A percentile compares a stretch with the other conserved stretches of the same genome.
Conservation (phyloP, 2,329 filamentous ascomycete genomes). For the Paracoccidioides brasiliensis region DNA sequence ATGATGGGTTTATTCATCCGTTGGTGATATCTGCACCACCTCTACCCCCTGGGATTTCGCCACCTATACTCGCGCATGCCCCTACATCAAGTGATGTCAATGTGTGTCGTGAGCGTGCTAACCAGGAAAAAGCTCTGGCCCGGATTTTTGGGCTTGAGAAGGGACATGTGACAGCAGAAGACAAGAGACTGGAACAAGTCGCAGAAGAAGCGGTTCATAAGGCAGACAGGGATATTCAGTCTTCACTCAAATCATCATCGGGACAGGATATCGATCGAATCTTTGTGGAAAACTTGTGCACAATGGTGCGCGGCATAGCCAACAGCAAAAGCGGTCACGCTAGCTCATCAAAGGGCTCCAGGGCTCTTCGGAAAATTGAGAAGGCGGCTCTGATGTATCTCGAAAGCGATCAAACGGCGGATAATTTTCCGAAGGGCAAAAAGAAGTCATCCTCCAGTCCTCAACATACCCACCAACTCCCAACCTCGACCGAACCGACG, state of each 20-base stretch:
- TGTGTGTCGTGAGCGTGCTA: slow-evolving; percentile 11
- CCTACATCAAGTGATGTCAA: slow-evolving; percentile 11
- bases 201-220: slow-evolving; percentile 8
- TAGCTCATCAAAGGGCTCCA: slow-evolving; percentile 27
- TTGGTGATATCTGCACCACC: slow-evolving; percentile 7
- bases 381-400: slow-evolving; percentile 42
- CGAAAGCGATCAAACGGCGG: slow-evolving; percentile 13
- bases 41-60: not conserved
- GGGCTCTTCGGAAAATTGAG: slow-evolving; percentile 39
- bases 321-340: slow-evolving; percentile 5
- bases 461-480: not conserved
- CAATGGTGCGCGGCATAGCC: slow-evolving; percentile 8
- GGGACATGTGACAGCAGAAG: not conserved
- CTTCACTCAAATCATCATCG: not conserved
- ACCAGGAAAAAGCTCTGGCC: slow-evolving; percentile 13
- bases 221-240: slow-evolving; percentile 8
- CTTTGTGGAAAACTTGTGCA: slow-evolving; percentile 9
- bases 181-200: slow-evolving; percentile 7
- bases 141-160: slow-evolving; percentile 12
- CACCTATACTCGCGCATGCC: slow-evolving; percentile 2
- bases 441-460: not conserved
- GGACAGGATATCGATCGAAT: slow-evolving; percentile 6
- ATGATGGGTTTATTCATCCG: slow-evolving; percentile 35
- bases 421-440: slow-evolving; percentile 1
- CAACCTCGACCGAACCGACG: not conserved